These are phyloP conservation scores for Marchantia paleacea DNA, from an alignment of 225 moss, liverwort and hornwort species.

Conservation along the genomic window DNA sequence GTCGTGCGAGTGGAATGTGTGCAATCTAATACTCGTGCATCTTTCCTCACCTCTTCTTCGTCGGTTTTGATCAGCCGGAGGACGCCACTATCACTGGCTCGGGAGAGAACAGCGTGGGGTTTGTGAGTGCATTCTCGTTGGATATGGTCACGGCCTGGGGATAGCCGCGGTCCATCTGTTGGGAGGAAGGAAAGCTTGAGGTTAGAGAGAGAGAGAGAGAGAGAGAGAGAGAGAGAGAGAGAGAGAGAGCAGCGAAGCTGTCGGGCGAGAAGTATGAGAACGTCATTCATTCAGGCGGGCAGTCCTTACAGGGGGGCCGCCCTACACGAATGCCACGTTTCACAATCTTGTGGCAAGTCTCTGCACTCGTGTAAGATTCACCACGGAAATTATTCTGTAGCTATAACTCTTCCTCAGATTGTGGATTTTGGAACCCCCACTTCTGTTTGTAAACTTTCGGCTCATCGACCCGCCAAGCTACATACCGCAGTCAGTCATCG, in stretches of 20 bases:
- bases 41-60: neutral
- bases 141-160: slow-evolving; percentile 41
- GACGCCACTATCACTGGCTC: neutral
- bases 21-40: neutral
- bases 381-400: slow-evolving; percentile 10
- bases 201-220: neutral
- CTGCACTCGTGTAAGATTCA: slow-evolving; percentile 28
- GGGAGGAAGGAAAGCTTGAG: slow-evolving; percentile 21
- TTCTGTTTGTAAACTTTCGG: slow-evolving; percentile 25
- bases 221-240: neutral
- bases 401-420: slow-evolving; percentile 4
- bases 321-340: slow-evolving; percentile 16
- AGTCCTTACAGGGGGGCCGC: slow-evolving; percentile 28
- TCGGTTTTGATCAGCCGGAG: neutral
- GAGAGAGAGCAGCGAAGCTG: neutral
- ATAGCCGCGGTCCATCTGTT: slow-evolving; percentile 18
- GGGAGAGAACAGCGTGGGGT: neutral
- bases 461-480: neutral
- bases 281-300: slow-evolving; percentile 37
- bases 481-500: slow-evolving; percentile 15
- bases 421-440: neutral
- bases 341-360: slow-evolving; percentile 18
- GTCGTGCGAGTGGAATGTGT: neutral
- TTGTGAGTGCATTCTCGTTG: slow-evolving; percentile 11
- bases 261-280: slow-evolving; percentile 35